Conservation (phyloP, 2,329 filamentous ascomycete species). For the Penicillium freii region DNA sequence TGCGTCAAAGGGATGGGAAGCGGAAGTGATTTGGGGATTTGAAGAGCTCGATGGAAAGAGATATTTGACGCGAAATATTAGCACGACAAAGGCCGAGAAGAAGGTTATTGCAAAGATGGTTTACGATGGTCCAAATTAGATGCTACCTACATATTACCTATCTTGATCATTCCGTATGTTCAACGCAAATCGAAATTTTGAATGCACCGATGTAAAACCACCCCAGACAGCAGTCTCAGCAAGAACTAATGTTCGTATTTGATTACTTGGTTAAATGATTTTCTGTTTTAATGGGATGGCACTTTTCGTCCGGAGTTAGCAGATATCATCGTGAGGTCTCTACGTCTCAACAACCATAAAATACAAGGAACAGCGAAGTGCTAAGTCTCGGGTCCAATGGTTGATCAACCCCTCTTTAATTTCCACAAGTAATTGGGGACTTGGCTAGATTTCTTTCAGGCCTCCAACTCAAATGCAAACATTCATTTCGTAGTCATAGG, state of each 20-base stretch:
- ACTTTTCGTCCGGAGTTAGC: background rate
- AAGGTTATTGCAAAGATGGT: conserved; percentile 4
- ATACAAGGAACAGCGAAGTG: background rate
- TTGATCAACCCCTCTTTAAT: background rate
- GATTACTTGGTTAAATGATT: background rate
- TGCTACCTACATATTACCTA: background rate
- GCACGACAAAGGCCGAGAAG: conserved; percentile 1
- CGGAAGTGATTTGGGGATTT: conserved; percentile 21
- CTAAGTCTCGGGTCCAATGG: background rate
- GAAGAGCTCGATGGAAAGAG: conserved; percentile 14
- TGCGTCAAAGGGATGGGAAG: conserved; percentile 15
- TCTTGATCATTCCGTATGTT: no score
- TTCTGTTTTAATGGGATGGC: background rate
- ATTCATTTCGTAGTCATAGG: background rate
- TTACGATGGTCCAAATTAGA: background rate
- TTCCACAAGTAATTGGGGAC: background rate
- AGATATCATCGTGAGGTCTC: background rate
- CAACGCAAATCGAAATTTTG: background rate
- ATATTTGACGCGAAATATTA: conserved; percentile 16
- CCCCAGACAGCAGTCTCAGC: background rate
- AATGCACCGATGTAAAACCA: background rate
- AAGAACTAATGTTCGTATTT: background rate
- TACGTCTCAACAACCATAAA: background rate
- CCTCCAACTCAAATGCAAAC: background rate
- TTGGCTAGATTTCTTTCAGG: background rate